Conservation (phyloP, 75 land plant species). For the Pinus tabuliformis region DNA sequence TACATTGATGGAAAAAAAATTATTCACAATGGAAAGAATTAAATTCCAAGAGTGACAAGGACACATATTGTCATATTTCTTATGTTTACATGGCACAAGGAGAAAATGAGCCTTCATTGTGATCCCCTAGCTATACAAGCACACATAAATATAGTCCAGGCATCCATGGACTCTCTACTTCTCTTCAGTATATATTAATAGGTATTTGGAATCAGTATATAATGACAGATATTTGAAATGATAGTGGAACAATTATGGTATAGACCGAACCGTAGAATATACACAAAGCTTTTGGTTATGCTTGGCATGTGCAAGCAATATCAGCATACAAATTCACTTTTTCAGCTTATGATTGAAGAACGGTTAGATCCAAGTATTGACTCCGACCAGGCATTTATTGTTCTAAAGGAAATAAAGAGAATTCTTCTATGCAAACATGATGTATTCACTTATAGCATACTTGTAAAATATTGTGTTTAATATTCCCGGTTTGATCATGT, state of each 20-base stretch:
- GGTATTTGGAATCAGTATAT: slow-evolving; percentile 62
- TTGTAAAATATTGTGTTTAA: slow-evolving; percentile 72
- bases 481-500: slow-evolving; percentile 51
- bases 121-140: too few species aligned
- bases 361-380: slow-evolving; percentile 48
- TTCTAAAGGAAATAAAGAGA: slow-evolving; percentile 56
- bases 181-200: slow-evolving; percentile 11
- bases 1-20: too few species aligned
- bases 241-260: slow-evolving; percentile 84
- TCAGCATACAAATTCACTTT: slow-evolving; percentile 56
- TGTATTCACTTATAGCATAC: slow-evolving; percentile 70
- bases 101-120: too few species aligned
- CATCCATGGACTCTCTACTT: too few species aligned
- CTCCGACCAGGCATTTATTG: slow-evolving; percentile 76
- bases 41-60: too few species aligned
- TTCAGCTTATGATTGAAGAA: slow-evolving; percentile 62
- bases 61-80: too few species aligned
- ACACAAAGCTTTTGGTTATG: slow-evolving; percentile 76
- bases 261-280: slow-evolving; percentile 56
- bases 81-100: too few species aligned
- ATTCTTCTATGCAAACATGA: slow-evolving; percentile 63
- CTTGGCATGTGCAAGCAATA: slow-evolving; percentile 87
- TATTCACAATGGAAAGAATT: too few species aligned
- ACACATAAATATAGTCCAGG: too few species aligned
- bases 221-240: slow-evolving; percentile 71